Percentiles rank a stretch among this genome's conserved stretches.
Evolutionary conservation across 495 filamentous ascomycete species (phyloP).

Genomic region (Aspergillus homomorphus): DNA sequence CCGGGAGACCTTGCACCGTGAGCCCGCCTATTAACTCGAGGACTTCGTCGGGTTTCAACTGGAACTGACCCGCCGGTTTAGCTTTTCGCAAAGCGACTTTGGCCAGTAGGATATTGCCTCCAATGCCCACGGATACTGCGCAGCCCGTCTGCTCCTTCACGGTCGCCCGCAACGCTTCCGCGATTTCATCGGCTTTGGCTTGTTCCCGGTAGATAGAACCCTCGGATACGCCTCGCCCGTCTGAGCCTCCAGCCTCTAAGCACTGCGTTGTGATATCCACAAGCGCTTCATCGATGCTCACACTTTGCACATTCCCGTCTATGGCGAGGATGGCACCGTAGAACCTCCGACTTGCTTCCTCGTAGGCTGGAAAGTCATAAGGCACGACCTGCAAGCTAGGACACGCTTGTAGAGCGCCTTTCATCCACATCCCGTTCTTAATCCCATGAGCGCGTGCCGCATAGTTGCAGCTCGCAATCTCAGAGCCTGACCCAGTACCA

Average conservation of each 20-base stretch:
- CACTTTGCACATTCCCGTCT: constrained; percentile 84
- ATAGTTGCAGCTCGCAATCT: constrained; percentile 98
- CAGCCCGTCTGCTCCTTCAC: constrained; percentile 76
- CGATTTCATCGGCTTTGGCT: constrained; percentile 73
- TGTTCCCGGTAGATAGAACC: constrained; percentile 79
- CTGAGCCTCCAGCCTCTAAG: constrained; percentile 61
- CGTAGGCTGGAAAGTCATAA: constrained; percentile 93
- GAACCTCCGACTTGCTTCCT: constrained; percentile 84
- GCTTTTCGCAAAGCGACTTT: constrained; percentile 88
- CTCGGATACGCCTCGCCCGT: constrained; percentile 65
- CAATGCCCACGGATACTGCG: constrained; percentile 91
- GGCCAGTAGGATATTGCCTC: constrained; percentile 83
- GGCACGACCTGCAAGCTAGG: constrained; percentile 80
- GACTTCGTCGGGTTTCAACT: constrained; percentile 75
- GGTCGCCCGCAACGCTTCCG: constrained; percentile 57
- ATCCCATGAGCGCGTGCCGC: constrained; percentile 78
- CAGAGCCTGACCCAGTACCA: constrained; percentile 76
- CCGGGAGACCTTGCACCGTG: constrained; percentile 76
- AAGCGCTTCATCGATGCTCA: constrained; percentile 93
- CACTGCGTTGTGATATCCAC: constrained; percentile 72
- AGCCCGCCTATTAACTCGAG: constrained; percentile 72
- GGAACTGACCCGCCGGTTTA: constrained; percentile 90
- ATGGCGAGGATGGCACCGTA: constrained; percentile 79
- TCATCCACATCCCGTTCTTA: constrained; percentile 99
- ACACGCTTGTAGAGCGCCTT: constrained; percentile 75